phyloP scores from a whole-genome alignment of 257 asterid species.

The Solanum clarkiae region DNA sequence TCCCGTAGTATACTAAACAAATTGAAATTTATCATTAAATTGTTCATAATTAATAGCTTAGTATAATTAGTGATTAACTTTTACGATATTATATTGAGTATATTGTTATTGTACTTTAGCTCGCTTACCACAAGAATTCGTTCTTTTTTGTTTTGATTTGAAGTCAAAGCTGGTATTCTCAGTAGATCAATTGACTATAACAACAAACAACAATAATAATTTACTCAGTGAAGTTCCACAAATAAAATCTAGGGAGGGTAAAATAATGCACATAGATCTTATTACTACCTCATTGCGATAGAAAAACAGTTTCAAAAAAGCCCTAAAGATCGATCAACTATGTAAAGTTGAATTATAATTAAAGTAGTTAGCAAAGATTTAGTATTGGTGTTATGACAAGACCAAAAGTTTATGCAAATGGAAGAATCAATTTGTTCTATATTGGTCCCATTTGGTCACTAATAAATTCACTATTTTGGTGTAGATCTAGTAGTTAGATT shows the following conservation, averaged over 20 bases:
- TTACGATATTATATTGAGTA: neutral
- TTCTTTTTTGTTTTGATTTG: neutral
- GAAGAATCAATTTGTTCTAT: constrained; percentile 13
- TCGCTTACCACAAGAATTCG: neutral
- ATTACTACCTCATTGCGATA: too few species aligned
- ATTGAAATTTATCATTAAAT: neutral
- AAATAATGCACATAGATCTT: too few species aligned
- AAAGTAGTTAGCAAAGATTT: neutral
- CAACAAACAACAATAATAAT: too few species aligned
- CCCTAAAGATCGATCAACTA: neutral
- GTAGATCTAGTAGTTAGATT: neutral
- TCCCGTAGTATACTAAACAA: neutral
- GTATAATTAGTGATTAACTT: too few species aligned
- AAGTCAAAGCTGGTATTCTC: neutral
- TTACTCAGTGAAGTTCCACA: too few species aligned
- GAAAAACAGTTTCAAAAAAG: too few species aligned
- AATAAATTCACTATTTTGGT: neutral
- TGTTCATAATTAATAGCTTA: neutral
- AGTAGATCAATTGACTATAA: neutral
- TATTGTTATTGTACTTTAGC: neutral
- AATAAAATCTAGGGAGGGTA: too few species aligned
- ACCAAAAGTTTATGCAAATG: constrained; percentile 17
- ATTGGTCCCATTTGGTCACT: neutral
- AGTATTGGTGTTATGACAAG: constrained; percentile 10
- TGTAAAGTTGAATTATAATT: neutral